Conservation (phyloP, 2,329 filamentous ascomycete genomes). For the Monosporascus sp. region DNA sequence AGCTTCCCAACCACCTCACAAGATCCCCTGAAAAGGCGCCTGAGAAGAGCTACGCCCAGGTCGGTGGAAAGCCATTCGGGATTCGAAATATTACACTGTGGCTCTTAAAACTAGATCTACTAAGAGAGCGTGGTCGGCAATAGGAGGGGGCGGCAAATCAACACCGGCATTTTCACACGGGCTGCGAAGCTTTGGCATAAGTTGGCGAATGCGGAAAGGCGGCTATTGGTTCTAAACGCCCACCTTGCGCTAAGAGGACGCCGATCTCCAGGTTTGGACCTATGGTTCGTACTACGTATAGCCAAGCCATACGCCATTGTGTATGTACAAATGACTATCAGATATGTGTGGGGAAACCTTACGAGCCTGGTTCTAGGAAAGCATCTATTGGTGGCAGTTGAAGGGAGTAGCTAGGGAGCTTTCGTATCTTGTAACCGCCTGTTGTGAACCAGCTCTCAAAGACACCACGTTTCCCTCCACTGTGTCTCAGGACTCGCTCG, state of each 20-base stretch:
- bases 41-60: too few relatives aligned
- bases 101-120: too few relatives aligned
- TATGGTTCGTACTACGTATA: background rate
- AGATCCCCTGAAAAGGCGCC: too few relatives aligned
- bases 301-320: background rate
- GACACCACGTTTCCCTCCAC: background rate
- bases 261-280: background rate
- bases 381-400: background rate
- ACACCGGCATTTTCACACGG: background rate
- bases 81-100: background rate
- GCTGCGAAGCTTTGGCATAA: background rate
- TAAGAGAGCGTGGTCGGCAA: background rate
- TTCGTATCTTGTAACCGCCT: background rate
- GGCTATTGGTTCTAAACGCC: background rate
- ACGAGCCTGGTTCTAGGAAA: background rate
- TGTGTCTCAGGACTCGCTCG: background rate
- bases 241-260: background rate
- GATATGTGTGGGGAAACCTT: background rate
- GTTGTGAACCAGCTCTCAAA: background rate
- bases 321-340: background rate
- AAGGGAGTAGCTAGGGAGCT: background rate
- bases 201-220: background rate
- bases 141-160: background rate
- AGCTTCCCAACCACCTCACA: too few relatives aligned
- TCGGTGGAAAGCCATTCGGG: too few relatives aligned